Evolutionary conservation across 164 flowering plant species (phyloP).

Genomic region (Aristolochia californica): DNA sequence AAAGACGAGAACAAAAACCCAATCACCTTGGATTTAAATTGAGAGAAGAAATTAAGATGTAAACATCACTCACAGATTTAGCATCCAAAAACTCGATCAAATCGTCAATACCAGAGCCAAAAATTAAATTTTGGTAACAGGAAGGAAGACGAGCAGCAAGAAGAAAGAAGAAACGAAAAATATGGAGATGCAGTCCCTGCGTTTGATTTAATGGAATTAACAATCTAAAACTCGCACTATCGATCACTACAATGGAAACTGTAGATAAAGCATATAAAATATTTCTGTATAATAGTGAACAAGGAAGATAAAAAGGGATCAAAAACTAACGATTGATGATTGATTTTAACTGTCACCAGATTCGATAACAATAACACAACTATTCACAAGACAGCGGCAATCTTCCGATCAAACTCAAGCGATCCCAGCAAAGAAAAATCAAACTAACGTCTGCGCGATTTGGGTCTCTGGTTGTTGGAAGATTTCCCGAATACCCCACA

Average conservation of each 20-base stretch:
- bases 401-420: not conserved
- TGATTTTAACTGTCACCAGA: not conserved
- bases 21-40: too few species aligned
- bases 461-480: not conserved
- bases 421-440: not conserved
- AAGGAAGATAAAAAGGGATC: not conserved
- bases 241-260: not conserved
- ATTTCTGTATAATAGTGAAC: not conserved
- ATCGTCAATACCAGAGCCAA: too few species aligned
- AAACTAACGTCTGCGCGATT: not conserved
- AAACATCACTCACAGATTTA: too few species aligned
- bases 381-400: not conserved
- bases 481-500: constrained; percentile 33
- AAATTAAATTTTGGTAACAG: too few species aligned
- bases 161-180: too few species aligned
- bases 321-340: not conserved
- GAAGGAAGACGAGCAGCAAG: too few species aligned
- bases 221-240: not conserved
- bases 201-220: too few species aligned
- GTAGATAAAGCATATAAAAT: not conserved
- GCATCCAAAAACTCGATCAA: too few species aligned
- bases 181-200: too few species aligned
- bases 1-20: too few species aligned
- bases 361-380: not conserved
- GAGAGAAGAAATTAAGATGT: too few species aligned